Evolutionary conservation across 371 early-diverging fungal genomes (phyloP).

Genomic region (Mortierella sp.): DNA sequence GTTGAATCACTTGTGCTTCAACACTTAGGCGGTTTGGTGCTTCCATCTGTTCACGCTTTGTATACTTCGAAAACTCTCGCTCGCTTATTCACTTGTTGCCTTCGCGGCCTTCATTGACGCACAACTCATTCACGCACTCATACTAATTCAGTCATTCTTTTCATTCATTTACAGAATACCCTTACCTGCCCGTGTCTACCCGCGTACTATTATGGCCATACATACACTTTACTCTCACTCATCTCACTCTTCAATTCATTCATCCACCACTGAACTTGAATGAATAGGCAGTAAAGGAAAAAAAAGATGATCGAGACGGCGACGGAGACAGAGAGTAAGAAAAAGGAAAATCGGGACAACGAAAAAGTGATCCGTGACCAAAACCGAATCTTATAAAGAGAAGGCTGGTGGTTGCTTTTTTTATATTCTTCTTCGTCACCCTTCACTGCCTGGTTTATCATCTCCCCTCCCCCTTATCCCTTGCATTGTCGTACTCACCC

Average conservation of each 20-base stretch:
- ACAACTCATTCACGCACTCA: background rate
- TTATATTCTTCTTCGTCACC: background rate
- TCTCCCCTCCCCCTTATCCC: background rate
- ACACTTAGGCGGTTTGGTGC: no score
- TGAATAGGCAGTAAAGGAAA: background rate
- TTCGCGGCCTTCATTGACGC: background rate
- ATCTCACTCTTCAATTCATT: no score
- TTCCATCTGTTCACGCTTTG: no score
- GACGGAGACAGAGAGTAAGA: background rate
- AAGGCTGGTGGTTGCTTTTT: background rate
- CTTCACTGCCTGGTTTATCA: slow-evolving; percentile 1
- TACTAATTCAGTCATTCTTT: background rate
- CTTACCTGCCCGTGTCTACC: background rate
- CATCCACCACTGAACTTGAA: background rate
- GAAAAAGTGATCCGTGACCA: slow-evolving; percentile 9
- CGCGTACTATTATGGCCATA: background rate
- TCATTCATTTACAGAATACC: background rate
- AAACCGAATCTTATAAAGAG: background rate
- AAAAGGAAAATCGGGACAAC: background rate
- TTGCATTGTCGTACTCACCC: background rate
- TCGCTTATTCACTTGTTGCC: no score
- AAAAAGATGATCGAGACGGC: background rate
- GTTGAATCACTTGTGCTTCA: no score
- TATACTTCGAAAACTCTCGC: no score
- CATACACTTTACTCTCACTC: background rate